These are phyloP conservation scores for Nakaseomyces nivariensis DNA, from an alignment of 1,139 yeast species.

Conservation along the genomic window DNA sequence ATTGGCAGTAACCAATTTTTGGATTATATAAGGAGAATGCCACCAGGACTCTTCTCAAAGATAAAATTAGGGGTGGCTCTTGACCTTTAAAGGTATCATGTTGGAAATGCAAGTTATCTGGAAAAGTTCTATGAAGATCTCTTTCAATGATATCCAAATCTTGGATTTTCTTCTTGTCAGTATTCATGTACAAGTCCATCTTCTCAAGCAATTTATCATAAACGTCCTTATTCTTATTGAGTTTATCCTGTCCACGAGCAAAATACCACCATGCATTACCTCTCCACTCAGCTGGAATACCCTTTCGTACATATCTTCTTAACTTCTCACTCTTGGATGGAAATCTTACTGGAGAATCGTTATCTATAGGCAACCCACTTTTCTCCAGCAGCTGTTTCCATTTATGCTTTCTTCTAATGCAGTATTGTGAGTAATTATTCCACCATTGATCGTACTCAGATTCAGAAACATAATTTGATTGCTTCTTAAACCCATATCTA, in stretches of 20 bases:
- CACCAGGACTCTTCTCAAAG: constrained; percentile 68
- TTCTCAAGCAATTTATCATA: constrained; percentile 45
- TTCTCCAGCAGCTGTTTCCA: constrained; percentile 62
- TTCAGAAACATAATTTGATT: constrained; percentile 40
- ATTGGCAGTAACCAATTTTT: constrained; percentile 89
- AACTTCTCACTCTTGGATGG: constrained; percentile 81
- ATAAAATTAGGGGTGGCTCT: constrained; percentile 57
- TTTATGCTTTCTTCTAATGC: constrained; percentile 54
- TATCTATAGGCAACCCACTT: constrained; percentile 49
- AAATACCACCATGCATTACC: constrained; percentile 96
- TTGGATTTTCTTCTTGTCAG: constrained; percentile 35
- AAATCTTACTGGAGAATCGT: constrained; percentile 39
- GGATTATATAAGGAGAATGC: constrained; percentile 86
- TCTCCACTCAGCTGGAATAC: constrained; percentile 95
- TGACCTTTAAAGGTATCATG: constrained; percentile 23
- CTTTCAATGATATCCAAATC: constrained; percentile 91
- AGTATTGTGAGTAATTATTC: constrained; percentile 51
- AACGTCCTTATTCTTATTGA: constrained; percentile 60
- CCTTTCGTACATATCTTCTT: constrained; percentile 75
- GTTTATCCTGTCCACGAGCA: constrained; percentile 78
- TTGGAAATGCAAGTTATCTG: constrained; percentile 76
- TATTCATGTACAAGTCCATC: neutral
- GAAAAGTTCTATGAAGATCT: constrained; percentile 86
- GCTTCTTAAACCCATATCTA: constrained; percentile 77
- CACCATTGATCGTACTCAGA: constrained; percentile 71